phyloP scores from a whole-genome alignment of 176 grass and related monocot species.

The sorghum (Sorghum bicolor) region Sorghum_bicolor_NCBIv3 NC_012870.2:7872001-7872500 shows the following conservation, averaged over 20 bases:
- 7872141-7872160: neutral
- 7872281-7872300: neutral
- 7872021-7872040: slow-evolving; percentile 92
- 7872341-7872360: neutral
- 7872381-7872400: neutral
- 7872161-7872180: neutral
- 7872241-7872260: neutral
- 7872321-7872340: neutral
- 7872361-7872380: neutral
- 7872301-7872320: neutral
- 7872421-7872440: too few relatives aligned
- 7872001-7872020: slow-evolving; percentile 77
- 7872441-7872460: too few relatives aligned
- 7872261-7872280: neutral
- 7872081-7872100: slow-evolving; percentile 39
- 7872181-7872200: neutral
- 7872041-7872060: slow-evolving; percentile 78
- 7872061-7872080: slow-evolving; percentile 98
- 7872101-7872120: neutral
- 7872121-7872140: neutral
- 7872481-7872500: too few relatives aligned
- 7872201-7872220: neutral
- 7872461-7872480: too few relatives aligned
- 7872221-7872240: neutral
- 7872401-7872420: too few relatives aligned